These are phyloP conservation scores for Teratosphaeriaceae sp. DNA, from an alignment of 2,329 filamentous ascomycete genomes.

Conservation along the genomic window DNA sequence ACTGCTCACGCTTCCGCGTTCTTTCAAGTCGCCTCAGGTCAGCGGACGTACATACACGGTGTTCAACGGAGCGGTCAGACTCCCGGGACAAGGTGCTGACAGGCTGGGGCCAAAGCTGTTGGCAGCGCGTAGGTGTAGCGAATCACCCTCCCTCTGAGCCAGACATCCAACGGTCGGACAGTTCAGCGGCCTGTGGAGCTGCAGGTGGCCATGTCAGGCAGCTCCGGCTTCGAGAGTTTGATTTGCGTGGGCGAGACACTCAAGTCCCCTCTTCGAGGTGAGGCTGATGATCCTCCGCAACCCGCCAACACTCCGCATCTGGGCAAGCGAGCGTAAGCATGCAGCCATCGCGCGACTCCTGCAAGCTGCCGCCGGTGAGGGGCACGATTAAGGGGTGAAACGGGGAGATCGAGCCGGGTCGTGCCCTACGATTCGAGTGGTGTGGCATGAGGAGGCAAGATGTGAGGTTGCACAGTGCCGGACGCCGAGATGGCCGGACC, in stretches of 20 bases:
- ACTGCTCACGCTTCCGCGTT: not conserved
- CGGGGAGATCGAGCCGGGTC: no score
- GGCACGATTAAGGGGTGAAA: no score
- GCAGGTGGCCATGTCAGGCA: not conserved
- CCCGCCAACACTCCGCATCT: not conserved
- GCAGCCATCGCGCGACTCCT: not conserved
- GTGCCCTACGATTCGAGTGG: no score
- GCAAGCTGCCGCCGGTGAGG: no score
- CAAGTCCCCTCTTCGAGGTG: not conserved
- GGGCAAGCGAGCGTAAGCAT: constrained; percentile 2
- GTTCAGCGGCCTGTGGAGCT: not conserved
- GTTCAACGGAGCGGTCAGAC: not conserved
- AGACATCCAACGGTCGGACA: not conserved
- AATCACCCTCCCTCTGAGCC: not conserved
- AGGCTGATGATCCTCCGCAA: constrained; percentile 4
- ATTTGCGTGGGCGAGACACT: no score
- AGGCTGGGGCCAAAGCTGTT: constrained; percentile 2
- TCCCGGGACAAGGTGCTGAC: constrained; percentile 1
- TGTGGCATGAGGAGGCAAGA: no score
- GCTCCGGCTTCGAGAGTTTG: no score
- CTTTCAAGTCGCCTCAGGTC: not conserved
- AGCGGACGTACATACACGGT: not conserved
- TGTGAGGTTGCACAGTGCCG: no score
- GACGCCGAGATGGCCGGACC: no score
- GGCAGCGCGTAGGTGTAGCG: not conserved